phyloP scores from a whole-genome alignment of 352 stramenopile genomes.

The Pythium sp. region DNA sequence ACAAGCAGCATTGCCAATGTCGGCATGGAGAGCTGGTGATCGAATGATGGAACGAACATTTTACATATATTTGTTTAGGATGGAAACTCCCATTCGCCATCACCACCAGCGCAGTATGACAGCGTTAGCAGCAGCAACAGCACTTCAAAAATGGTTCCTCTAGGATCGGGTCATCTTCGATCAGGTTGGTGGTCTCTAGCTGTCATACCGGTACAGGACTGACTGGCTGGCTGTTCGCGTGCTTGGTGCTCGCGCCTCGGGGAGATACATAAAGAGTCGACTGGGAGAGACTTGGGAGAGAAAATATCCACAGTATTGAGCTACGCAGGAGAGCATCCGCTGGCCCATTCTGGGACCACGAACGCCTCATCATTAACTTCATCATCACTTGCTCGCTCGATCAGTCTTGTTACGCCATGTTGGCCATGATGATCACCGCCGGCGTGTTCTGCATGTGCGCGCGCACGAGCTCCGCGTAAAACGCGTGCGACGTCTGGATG shows the following conservation, averaged over 20 bases:
- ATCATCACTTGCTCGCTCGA: background rate
- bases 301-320: background rate
- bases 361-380: background rate
- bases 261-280: background rate
- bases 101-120: background rate
- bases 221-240: background rate
- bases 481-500: conserved; percentile 31
- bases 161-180: background rate
- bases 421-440: conserved; percentile 19
- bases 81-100: background rate
- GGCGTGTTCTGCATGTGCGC: conserved; percentile 5
- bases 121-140: background rate
- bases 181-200: background rate
- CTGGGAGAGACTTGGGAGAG: background rate
- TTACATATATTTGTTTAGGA: background rate
- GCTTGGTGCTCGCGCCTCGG: no score
- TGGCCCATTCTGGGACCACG: background rate
- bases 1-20: background rate
- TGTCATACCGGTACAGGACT: background rate
- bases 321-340: background rate
- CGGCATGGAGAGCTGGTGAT: background rate
- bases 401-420: conserved; percentile 5
- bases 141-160: background rate
- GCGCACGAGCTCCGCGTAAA: conserved; percentile 36
- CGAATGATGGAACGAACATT: background rate